Base-by-base conservation (phyloP, 495 filamentous ascomycete species). In the Filosporella fistucella region DNA sequence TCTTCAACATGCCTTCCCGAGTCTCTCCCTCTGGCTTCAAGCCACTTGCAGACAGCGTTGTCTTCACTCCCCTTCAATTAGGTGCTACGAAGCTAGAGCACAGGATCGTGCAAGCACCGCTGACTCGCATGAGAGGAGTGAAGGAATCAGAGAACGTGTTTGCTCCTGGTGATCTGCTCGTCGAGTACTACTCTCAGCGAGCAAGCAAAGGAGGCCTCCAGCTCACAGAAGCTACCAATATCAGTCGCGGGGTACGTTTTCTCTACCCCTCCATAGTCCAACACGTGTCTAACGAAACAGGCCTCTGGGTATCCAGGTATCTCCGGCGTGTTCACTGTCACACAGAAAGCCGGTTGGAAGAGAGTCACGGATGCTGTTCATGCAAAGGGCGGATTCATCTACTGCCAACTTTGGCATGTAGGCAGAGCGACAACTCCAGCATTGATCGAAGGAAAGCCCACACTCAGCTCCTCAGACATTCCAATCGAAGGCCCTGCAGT, bases 291-390 rank as follows among this genome's bases (percentile, higher is more conserved):
- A 35, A 37, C n/a, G 8, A 32, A 32, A 13, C 71, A 61, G 36
- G 71, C 74, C 22, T 55, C 59, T 45, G 75, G 78, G 34, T 78
- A 67, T 59, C 42, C 59, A 37, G 76, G 84, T 57, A 69, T 71
- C 2, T 82, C 85, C 0, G 82, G 81, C 1, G 80, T 90, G 63
- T 86, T 67, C 51, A 78, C 60, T 46, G 55, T 68, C 0, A 75
- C 64, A 14, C 86, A 89, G 48, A 72, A 79, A 51, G 64, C 59
- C 4, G 77, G 68, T 0, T 88, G 84, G 85, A 76, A 71, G 36
- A 55, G 66, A 21, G 61, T 88, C 17, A 84, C 80, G 4, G 77
- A 82, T 46, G 77, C 73, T 10, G 84, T 89, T 12, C 86, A 89
- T 66, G 67, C 67, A 24, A 76, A 78, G 32, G 80, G 82, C 33